Evolutionary conservation across 2,329 filamentous ascomycete genomes (phyloP), one percentile per base, ranked within the genome.

Genomic region (Pseudogymnoascus verrucosus): DNA sequence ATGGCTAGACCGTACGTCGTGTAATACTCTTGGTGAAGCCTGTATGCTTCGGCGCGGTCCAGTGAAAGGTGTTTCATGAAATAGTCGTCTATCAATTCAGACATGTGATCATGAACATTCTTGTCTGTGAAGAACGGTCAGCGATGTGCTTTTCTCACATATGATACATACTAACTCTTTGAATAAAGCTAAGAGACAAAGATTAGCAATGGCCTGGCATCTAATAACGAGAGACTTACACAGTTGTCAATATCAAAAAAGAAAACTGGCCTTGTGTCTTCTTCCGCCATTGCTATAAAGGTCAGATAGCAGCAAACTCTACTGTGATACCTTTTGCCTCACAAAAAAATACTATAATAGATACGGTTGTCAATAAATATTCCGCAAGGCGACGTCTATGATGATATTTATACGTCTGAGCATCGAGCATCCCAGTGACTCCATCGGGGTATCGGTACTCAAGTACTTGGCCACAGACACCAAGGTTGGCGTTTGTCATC

Each of bases 231-330:
- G n/a, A 12, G 21, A 78, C 83, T 67, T 79, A 87, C 84, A 77
- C 96, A 99, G 74, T 99, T 99, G 81, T 99, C 95, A 73, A 99
- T 98, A 74, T 99, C 95, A 73, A 97, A 98, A 76, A 85, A 87
- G 74, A 87, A 84, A 19, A 90, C 80, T 1, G 82, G 80, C 66
- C 84, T 74, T 65, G 65, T 62, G 60, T 69, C 69, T 21, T 34
- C 51, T 34, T 34, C n/a, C 26, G 28, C 5, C 51, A 57, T 57
- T 57, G 26, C 14, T 57, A 57, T 57, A 19, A 57, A 19, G 51
- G 3, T 10, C 51, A 14, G 19, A 21, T 57, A 16, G 26, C n/a
- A 21, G 34, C 8, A 57, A 34, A 2, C 5, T 5, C n/a, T 12
- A 12, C 28, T 57, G n/a, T 21, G 2, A 12, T 34, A 34, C 7